These are phyloP conservation scores for Firmiana major DNA, from an alignment of 345 rosid species.

Conservation along the genomic window DNA sequence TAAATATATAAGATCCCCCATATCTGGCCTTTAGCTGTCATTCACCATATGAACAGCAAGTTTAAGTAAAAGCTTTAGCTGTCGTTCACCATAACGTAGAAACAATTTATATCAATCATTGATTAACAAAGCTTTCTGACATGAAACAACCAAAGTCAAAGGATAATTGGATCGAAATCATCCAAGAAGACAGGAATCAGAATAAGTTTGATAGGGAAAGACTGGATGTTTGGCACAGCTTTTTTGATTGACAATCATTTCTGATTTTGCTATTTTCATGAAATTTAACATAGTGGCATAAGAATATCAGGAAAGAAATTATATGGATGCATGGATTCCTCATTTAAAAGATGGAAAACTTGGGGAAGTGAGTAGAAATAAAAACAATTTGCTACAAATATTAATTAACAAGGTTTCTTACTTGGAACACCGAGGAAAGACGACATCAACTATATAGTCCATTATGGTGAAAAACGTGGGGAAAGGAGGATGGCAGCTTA, in stretches of 20 bases:
- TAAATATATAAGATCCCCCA: conserved; percentile 82
- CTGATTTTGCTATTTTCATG: too few relatives aligned
- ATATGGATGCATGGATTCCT: background rate
- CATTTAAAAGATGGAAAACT: background rate
- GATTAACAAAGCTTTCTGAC: background rate
- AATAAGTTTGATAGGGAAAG: background rate
- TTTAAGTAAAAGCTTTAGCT: too few relatives aligned
- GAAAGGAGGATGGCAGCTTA: too few relatives aligned
- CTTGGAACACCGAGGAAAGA: background rate
- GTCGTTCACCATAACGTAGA: conserved; percentile 14
- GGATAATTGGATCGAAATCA: background rate
- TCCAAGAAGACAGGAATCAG: background rate
- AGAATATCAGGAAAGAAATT: background rate
- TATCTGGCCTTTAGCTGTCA: conserved; percentile 76
- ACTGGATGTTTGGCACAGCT: background rate
- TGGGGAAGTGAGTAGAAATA: background rate
- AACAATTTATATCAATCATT: background rate
- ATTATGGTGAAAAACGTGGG: background rate
- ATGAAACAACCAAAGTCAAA: background rate
- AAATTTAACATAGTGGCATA: too few relatives aligned
- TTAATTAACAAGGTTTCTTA: background rate
- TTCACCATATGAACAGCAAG: too few relatives aligned
- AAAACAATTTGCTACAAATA: background rate
- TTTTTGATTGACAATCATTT: background rate
- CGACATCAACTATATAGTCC: background rate